Evolutionary conservation across 257 asterid genomes (phyloP).

Genomic region (Nicotiana attenuata): DNA sequence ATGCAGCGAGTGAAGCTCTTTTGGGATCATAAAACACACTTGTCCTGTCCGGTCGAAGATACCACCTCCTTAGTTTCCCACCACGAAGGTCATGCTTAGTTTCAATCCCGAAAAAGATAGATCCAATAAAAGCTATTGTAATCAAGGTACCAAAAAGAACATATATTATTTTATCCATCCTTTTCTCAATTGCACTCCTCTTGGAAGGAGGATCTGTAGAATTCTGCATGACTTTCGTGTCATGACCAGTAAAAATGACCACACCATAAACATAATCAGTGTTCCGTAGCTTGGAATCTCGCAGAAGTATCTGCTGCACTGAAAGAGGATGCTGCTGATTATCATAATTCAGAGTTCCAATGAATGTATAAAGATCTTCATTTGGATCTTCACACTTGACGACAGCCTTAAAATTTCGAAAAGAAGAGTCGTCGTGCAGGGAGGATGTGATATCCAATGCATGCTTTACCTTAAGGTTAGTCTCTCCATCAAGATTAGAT

Average conservation of each 20-base stretch:
- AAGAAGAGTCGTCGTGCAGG: conserved; percentile 42
- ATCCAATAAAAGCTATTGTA: conserved; percentile 63
- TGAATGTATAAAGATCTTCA: conserved; percentile 82
- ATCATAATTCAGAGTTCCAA: conserved; percentile 57
- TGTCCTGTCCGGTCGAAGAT: conserved; percentile 66
- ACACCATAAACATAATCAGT: conserved; percentile 78
- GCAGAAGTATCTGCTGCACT: conserved; percentile 67
- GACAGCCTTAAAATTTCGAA: conserved; percentile 57
- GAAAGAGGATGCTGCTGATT: conserved; percentile 64
- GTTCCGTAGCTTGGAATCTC: conserved; percentile 84
- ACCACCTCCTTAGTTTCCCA: conserved; percentile 72
- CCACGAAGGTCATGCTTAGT: conserved; percentile 47
- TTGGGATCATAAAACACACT: conserved; percentile 52
- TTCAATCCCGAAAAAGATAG: conserved; percentile 74
- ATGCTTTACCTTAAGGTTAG: conserved; percentile 91
- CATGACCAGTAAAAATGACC: conserved; percentile 85
- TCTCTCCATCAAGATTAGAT: conserved; percentile 89
- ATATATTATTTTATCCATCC: conserved; percentile 85
- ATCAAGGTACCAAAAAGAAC: conserved; percentile 66
- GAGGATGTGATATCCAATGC: conserved; percentile 68
- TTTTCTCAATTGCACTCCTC: conserved; percentile 83
- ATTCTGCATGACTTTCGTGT: conserved; percentile 94
- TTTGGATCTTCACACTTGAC: conserved; percentile 93
- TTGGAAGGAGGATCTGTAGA: conserved; percentile 92
- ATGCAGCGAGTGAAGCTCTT: conserved; percentile 54